Percentiles rank a stretch among this genome's conserved stretches.
phyloP scores from a whole-genome alignment of 2,329 filamentous ascomycete species.

The Coleophoma crateriformis region DNA sequence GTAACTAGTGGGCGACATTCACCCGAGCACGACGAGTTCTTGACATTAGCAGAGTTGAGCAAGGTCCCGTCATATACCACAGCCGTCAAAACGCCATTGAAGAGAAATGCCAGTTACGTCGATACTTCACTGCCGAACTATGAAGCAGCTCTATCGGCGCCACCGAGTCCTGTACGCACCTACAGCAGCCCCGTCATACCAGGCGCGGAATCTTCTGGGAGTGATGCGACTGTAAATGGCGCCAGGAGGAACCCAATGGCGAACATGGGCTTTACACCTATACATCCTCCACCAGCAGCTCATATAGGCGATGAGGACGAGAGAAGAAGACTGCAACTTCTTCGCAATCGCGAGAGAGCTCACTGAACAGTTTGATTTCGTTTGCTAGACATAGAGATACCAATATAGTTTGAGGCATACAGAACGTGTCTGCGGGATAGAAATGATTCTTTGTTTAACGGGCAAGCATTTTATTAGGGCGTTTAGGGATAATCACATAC shows the following conservation, averaged over 20 bases:
- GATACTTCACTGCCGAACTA: slow-evolving; percentile 61
- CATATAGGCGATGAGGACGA: slow-evolving; percentile 17
- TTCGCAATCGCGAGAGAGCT: slow-evolving; percentile 13
- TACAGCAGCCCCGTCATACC: slow-evolving; percentile 10
- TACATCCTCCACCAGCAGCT: slow-evolving; percentile 13
- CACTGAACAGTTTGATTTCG: not conserved
- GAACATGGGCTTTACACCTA: slow-evolving; percentile 21
- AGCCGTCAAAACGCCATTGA: slow-evolving; percentile 60
- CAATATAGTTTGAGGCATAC: not conserved
- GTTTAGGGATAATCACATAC: no score
- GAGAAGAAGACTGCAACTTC: slow-evolving; percentile 18
- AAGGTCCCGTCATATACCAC: slow-evolving; percentile 76
- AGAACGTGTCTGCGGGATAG: no score
- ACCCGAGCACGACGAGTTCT: slow-evolving; percentile 49
- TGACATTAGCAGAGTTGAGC: slow-evolving; percentile 59
- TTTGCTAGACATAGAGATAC: not conserved
- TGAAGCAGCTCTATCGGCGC: slow-evolving; percentile 50
- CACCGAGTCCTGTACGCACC: slow-evolving; percentile 25
- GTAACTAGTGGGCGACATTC: slow-evolving; percentile 45
- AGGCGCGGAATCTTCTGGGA: not conserved
- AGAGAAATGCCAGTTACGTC: slow-evolving; percentile 40
- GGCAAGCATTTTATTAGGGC: no score
- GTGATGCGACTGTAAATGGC: slow-evolving; percentile 1
- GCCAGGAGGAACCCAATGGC: slow-evolving; percentile 12
- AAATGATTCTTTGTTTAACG: no score